Evolutionary conservation across 345 rosid species (phyloP), one percentile per base, ranked within the genome.

Genomic region (Gossypium australe): DNA sequence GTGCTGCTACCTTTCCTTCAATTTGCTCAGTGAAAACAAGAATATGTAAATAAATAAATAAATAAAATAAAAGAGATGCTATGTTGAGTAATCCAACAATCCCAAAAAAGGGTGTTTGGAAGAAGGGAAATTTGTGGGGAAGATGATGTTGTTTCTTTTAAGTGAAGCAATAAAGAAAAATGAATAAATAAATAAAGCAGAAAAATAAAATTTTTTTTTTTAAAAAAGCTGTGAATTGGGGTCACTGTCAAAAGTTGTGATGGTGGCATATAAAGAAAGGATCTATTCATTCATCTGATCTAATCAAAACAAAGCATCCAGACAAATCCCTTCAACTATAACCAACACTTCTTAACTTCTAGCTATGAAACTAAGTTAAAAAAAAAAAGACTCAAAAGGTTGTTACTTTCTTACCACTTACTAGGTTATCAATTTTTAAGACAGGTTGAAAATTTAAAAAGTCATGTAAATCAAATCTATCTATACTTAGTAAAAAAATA

Each of bases 231-330:
- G 79, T 49, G 65, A 65, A 48, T 57, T 71, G 77, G 78, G 88
- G 88, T 87, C 88, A 70, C 75, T 81, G 79, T 87, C 85, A 75
- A 76, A 79, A 80, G 85, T 69, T 41, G 82, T 80, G 83, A 80
- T 71, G 82, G 84, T 72, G 83, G 81, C 82, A 75, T 57, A 41
- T 38, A 70, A 75, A 61, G 65, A 59, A 59, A 71, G 81, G 77
- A 78, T 81, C 79, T 64, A 80, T 74, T 74, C 70, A 48, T 75
- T 71, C 13, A 66, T 18, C 41, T 25, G 7, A 47, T 67, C 41
- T 47, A 47, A 61, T 51, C 55, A 70, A 73, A 70, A 56, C 81
- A 78, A 62, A 60, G 49, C 73, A 29, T 14, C 71, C 38, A 76
- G 41, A 44, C 71, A 11, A 25, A 24, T 18, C 70, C 61, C 52